Conservation (phyloP, 768 basidiomycete genomes). For the Lactarius hengduanensis region DNA sequence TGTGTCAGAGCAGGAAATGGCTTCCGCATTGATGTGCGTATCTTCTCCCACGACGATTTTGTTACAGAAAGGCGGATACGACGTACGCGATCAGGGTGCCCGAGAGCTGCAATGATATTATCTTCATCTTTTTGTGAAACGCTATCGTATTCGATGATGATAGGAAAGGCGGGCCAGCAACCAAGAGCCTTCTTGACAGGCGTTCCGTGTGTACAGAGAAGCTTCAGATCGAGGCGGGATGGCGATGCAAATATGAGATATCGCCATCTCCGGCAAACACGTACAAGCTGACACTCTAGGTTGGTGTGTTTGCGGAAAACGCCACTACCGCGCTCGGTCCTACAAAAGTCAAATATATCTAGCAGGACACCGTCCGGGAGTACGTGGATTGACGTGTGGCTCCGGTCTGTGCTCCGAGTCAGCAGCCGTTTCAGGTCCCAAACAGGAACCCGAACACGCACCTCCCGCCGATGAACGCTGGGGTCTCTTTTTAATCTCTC, state of each 20-base stretch:
- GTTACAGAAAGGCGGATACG: not conserved
- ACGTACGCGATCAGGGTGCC: not conserved
- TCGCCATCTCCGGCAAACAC: not conserved
- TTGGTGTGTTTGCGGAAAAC: no score
- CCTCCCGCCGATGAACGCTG: not conserved
- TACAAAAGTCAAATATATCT: not conserved
- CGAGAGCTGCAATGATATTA: not conserved
- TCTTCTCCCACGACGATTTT: not conserved
- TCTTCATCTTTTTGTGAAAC: not conserved
- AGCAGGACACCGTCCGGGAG: not conserved
- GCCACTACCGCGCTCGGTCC: no score
- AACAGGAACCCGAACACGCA: not conserved
- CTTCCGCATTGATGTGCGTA: not conserved
- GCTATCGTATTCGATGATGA: not conserved
- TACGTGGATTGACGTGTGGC: not conserved
- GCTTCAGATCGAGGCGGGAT: not conserved
- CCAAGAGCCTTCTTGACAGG: not conserved
- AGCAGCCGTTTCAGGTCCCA: not conserved
- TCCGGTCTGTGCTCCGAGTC: not conserved
- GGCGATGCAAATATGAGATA: not conserved
- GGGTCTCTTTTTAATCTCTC: not conserved
- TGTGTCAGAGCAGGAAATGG: not conserved
- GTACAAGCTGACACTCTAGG: not conserved
- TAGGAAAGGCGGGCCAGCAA: not conserved
- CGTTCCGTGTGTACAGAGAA: not conserved